Conservation (phyloP, 306 rosid genomes). For the Castanospermum australe region DNA sequence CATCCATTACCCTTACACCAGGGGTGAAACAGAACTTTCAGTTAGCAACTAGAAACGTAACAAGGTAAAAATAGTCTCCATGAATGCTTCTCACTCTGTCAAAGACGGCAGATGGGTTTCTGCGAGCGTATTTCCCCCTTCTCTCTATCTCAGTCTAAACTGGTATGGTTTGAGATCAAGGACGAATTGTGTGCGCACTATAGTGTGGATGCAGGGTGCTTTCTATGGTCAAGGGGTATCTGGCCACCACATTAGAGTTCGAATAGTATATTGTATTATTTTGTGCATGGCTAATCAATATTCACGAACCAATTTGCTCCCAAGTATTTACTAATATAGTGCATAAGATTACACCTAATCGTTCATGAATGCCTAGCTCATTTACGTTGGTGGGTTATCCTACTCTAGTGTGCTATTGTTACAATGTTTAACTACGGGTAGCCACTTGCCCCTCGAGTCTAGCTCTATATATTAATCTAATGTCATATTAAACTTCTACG, state of each 20-base stretch:
- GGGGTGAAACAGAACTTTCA: background rate
- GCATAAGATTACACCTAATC: background rate
- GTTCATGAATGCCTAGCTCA: background rate
- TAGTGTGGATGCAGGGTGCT: background rate
- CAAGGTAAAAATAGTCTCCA: background rate
- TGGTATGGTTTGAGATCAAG: background rate
- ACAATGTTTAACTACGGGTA: background rate
- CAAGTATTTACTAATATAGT: slow-evolving; percentile 1
- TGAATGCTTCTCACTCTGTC: background rate
- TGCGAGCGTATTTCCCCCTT: background rate
- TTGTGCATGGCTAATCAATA: background rate
- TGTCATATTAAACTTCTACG: background rate
- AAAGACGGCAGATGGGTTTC: slow-evolving; percentile 12
- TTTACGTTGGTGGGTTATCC: too few relatives aligned
- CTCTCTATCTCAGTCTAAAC: background rate
- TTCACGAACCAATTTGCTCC: background rate
- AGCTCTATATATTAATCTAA: background rate
- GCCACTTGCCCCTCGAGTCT: background rate
- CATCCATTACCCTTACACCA: background rate
- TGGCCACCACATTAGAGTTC: background rate
- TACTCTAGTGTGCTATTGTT: background rate
- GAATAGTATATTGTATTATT: background rate
- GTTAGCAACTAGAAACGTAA: background rate
- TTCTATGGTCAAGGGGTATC: background rate
- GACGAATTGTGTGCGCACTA: background rate